These are phyloP conservation scores for Chamaenerion angustifolium DNA, from an alignment of 345 rosid species.

Conservation along the genomic window DNA sequence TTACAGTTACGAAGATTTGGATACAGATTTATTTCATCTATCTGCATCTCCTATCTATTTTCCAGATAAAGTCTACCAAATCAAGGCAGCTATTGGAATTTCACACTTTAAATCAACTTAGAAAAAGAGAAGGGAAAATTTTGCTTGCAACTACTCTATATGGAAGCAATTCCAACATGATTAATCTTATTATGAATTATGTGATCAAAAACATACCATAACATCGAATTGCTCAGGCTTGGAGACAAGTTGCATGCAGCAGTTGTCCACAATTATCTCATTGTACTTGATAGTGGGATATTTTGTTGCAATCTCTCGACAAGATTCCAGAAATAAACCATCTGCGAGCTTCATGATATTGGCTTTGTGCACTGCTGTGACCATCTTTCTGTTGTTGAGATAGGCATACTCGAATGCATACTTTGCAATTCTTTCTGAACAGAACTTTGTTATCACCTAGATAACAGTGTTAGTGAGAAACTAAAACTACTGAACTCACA, in stretches of 20 bases:
- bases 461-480: conserved; percentile 8
- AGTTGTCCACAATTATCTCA: conserved; percentile 86
- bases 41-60: too few relatives aligned
- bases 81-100: too few relatives aligned
- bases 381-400: conserved; percentile 79
- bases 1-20: too few relatives aligned
- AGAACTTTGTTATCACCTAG: conserved; percentile 95
- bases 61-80: too few relatives aligned
- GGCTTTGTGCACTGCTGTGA: conserved; percentile 94
- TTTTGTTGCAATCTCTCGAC: conserved; percentile 72
- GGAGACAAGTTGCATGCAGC: conserved; percentile 96
- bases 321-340: conserved; percentile 89
- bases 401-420: conserved; percentile 98
- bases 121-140: too few relatives aligned
- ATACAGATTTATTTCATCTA: too few relatives aligned
- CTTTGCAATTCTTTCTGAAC: conserved; percentile 85
- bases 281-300: conserved; percentile 78
- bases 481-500: neutral
- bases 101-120: too few relatives aligned
- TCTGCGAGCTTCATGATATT: conserved; percentile 97
- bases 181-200: neutral
- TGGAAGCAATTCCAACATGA: too few relatives aligned
- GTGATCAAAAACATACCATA: conserved; percentile 41
- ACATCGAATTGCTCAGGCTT: conserved; percentile 99
- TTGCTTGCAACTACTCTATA: too few relatives aligned